Evolutionary conservation across 805 yeast genomes (phyloP), one percentile per base, ranked within the genome.

Genomic region (Hyphopichia homilentoma): DNA sequence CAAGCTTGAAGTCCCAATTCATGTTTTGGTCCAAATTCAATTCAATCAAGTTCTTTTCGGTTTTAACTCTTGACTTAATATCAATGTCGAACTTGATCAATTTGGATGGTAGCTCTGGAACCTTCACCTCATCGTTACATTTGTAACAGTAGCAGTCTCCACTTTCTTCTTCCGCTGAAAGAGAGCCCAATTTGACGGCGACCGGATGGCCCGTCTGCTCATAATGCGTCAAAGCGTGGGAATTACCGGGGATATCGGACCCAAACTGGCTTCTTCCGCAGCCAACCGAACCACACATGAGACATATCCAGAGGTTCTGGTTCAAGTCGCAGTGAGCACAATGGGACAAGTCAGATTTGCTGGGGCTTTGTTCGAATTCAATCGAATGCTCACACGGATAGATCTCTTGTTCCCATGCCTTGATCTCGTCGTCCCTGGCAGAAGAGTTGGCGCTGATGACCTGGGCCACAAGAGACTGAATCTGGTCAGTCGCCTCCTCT

Each of bases 251-350:
- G 21, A 65, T 39, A 8, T 84, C 77, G 16, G 94, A 90, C 21
- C 97, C 98, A 51, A 84, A 86, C 57, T 93, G 98, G 20, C 80
- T 79, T 43, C 99, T 68, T 5, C 99, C 99, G 61, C 99, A 93
- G 4, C 96, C 96, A 7, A 88, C 47, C n/a, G 73, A 62, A 2
- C 98, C 98, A 70, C 98, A 93, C 30, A 75, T 74, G 28, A 93
- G 60, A 63, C 99, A 93, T 12, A 93, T 67, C 99, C 99, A 93
- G 29, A 93, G 59, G 52, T 93, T 93, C 43, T 81, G 84, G 19
- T 60, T 57, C 42, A 93, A 64, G 1, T 73, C 84, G 61, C 95
- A 84, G 7, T 54, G 54, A 3, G 45, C 40, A 54, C 94, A 84
- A 30, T 71, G 49, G 0, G 65, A 39, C 4, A 72, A 40, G 21